These are phyloP conservation scores for Beta macrorhiza DNA, from an alignment of 179 eudicot species.

Conservation along the genomic window DNA sequence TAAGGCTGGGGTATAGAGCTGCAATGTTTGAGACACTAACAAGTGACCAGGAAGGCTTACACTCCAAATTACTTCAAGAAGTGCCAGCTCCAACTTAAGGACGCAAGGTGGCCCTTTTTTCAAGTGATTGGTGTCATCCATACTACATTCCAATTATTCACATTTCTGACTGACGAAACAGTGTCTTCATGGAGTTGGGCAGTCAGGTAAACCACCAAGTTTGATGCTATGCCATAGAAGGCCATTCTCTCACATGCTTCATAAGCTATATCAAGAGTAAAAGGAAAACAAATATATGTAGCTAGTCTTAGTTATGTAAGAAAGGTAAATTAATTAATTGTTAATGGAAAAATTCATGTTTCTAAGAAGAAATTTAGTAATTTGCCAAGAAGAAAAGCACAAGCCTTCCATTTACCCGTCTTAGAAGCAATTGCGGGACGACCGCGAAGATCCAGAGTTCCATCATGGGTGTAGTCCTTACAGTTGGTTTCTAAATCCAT, in stretches of 20 bases:
- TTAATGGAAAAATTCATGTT: not conserved
- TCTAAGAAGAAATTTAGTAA: constrained; percentile 20
- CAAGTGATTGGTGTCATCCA: constrained; percentile 72
- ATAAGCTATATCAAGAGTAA: constrained; percentile 42
- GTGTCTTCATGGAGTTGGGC: constrained; percentile 80
- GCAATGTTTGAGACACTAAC: no score
- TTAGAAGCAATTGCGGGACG: constrained; percentile 58
- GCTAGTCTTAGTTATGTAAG: not conserved
- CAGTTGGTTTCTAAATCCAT: constrained; percentile 32
- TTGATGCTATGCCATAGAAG: constrained; percentile 79
- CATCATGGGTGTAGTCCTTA: constrained; percentile 62
- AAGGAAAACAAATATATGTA: not conserved
- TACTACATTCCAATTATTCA: constrained; percentile 79
- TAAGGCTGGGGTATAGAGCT: no score
- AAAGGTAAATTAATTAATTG: not conserved
- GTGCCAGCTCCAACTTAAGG: no score
- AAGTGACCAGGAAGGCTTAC: no score
- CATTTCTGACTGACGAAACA: constrained; percentile 72
- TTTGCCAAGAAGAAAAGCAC: constrained; percentile 76
- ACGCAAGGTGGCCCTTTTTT: no score
- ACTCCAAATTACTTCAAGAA: no score
- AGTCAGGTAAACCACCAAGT: constrained; percentile 76
- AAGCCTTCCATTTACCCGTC: constrained; percentile 92
- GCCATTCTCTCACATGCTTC: constrained; percentile 94
- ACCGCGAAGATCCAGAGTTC: constrained; percentile 74